Base-by-base conservation (phyloP, 768 basidiomycete genomes). In the Rubroboletus satanas region DNA sequence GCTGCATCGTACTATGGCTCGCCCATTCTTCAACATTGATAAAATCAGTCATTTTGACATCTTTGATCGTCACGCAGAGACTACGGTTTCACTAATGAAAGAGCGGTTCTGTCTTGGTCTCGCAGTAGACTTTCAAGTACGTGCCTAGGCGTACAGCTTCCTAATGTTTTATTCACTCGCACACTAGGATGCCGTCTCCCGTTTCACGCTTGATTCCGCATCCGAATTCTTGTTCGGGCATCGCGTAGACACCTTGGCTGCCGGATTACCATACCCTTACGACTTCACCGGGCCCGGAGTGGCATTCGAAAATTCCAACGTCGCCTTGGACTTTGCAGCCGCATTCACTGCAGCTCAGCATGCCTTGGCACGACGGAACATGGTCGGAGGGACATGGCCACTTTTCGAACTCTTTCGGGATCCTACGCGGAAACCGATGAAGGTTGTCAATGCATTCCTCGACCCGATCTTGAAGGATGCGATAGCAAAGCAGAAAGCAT, bases 1-100 rank as follows among this genome's bases (percentile, higher is more conserved):
- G 62, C 79, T 85, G 60, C 85, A 88, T 65, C 81, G 86, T 10
- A 62, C 75, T 4, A 84, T 89, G 74, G 83, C 84, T 0, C 80
- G 87, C 0, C 87, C 87, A 0, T 88, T 88, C 73, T 88, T 90
- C 72, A 79, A 67, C 51, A 77, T 75, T 42, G 85, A 87, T 33
- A 73, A 78, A 32, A 79, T 85, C 50, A 79, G 76, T 44, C 79
- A 85, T 63, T 87, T 85, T 50, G 80, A 85, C 26, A 81, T 79
- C 31, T 86, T 85, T 59, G 80, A 79, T 48, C 71, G 77, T 12
- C 82, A 83, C 44, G 75, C 79, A 5, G 74, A 77, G 41, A 68
- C 77, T n/a, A 75, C 78, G 6, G 67, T 87, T 6, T 57, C 64
- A 5, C 66, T 75, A 44, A 73, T 81, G 45, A 77, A 76, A 45